Percentiles rank a stretch among this genome's conserved stretches.
Conservation (phyloP, 495 filamentous ascomycete species). For the Rusavskia elegans region DNA sequence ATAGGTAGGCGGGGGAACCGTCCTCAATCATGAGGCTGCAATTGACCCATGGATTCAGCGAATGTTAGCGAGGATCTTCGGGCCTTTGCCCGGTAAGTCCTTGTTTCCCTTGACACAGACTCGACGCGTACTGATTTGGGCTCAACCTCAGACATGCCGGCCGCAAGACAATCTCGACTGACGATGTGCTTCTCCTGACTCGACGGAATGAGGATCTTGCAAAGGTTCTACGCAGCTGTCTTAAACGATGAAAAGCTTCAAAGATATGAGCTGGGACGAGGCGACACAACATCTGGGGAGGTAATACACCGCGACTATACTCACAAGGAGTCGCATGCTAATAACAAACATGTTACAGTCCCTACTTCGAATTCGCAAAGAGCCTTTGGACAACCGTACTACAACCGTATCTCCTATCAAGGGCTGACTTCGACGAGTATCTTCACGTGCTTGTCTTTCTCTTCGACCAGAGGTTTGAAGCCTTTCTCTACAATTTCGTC, state of each 20-base stretch:
- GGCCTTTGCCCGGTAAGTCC: conserved; percentile 52
- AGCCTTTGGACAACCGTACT: background rate
- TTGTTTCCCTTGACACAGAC: background rate
- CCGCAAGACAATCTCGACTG: conserved; percentile 59
- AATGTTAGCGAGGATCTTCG: conserved; percentile 62
- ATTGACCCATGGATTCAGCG: conserved; percentile 27
- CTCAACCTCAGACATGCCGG: conserved; percentile 50
- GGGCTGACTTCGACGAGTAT: conserved; percentile 27
- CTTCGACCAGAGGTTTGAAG: conserved; percentile 36
- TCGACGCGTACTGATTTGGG: background rate
- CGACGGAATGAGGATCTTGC: conserved; percentile 74
- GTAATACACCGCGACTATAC: no score
- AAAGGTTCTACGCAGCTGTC: conserved; percentile 48
- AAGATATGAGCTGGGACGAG: background rate
- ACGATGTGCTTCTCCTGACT: conserved; percentile 76
- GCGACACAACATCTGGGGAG: background rate
- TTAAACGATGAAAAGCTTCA: conserved; percentile 35
- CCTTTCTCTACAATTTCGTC: conserved; percentile 41
- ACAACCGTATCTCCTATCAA: background rate
- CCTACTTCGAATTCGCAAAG: no score
- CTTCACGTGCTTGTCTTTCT: conserved; percentile 40
- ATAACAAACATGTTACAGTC: no score
- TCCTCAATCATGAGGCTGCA: background rate
- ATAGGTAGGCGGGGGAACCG: conserved; percentile 38
- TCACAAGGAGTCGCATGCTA: no score